These are phyloP conservation scores for Cordia subcordata DNA, from an alignment of 257 asterid genomes.

Conservation along the genomic window DNA sequence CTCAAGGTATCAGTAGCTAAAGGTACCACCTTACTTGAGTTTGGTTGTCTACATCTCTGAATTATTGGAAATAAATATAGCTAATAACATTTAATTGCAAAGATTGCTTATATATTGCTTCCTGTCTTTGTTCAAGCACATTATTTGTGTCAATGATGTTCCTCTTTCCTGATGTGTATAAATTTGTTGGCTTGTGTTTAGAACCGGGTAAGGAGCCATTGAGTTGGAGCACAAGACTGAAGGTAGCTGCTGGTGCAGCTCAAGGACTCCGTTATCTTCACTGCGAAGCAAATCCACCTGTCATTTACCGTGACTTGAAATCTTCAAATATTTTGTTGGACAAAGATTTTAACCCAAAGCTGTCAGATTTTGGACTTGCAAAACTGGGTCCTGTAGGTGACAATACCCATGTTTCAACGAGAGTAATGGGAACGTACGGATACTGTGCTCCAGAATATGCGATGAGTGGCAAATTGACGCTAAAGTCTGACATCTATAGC, in stretches of 20 bases:
- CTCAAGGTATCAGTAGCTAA: too few species aligned
- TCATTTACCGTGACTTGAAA: constrained; percentile 67
- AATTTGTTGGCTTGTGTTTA: constrained; percentile 2
- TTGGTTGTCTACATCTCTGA: too few species aligned
- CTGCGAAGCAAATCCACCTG: constrained; percentile 63
- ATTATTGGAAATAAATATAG: too few species aligned
- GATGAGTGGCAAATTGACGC: constrained; percentile 67
- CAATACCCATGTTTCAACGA: constrained; percentile 68
- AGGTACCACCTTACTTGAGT: too few species aligned
- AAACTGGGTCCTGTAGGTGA: constrained; percentile 79
- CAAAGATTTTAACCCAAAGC: constrained; percentile 50
- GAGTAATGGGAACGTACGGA: constrained; percentile 81
- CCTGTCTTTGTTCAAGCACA: background rate
- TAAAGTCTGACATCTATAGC: constrained; percentile 71
- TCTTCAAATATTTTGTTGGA: constrained; percentile 68
- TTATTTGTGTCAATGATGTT: background rate
- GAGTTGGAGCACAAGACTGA: constrained; percentile 56
- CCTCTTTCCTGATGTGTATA: background rate
- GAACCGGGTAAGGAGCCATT: constrained; percentile 48
- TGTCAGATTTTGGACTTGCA: constrained; percentile 78
- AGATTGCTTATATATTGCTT: too few species aligned
- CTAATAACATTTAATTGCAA: too few species aligned
- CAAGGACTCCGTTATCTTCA: constrained; percentile 73
- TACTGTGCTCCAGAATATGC: constrained; percentile 82
- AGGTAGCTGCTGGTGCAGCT: constrained; percentile 65